These are phyloP conservation scores for Auriscalpium orientale DNA, from an alignment of 768 basidiomycete genomes.

Conservation along the genomic window DNA sequence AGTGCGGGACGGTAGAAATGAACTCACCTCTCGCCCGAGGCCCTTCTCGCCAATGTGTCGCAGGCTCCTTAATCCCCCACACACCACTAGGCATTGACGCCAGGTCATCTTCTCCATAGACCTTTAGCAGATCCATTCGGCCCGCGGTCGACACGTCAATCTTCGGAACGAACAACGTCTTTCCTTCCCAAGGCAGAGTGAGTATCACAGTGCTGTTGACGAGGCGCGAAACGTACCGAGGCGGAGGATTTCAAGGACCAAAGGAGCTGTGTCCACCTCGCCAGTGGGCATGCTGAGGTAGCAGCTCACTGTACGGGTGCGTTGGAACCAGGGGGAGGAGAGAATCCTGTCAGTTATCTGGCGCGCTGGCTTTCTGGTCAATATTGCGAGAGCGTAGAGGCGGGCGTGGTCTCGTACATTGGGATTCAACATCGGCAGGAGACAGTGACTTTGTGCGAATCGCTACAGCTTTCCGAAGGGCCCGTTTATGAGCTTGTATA, in stretches of 20 bases:
- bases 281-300: constrained; percentile 75
- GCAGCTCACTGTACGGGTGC: constrained; percentile 52
- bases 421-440: constrained; percentile 44
- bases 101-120: constrained; percentile 55
- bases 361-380: constrained; percentile 28
- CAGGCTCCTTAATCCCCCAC: constrained; percentile 77
- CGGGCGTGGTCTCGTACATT: constrained; percentile 38
- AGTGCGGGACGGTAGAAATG: constrained; percentile 1
- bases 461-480: constrained; percentile 44
- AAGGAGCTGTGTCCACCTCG: constrained; percentile 51
- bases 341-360: constrained; percentile 42
- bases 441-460: constrained; percentile 28
- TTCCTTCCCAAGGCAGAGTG: constrained; percentile 33
- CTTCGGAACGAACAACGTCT: constrained; percentile 64
- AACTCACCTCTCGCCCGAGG: constrained; percentile 47
- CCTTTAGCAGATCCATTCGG: constrained; percentile 59
- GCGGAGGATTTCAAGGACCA: constrained; percentile 47
- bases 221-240: constrained; percentile 31
- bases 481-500: constrained; percentile 38
- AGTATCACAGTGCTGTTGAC: not conserved
- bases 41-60: constrained; percentile 31
- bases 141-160: constrained; percentile 35
- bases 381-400: constrained; percentile 2
- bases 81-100: constrained; percentile 45
- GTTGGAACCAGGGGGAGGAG: constrained; percentile 42